phyloP scores from a whole-genome alignment of 352 stramenopile genomes.

The Pythium myriotylum region DNA sequence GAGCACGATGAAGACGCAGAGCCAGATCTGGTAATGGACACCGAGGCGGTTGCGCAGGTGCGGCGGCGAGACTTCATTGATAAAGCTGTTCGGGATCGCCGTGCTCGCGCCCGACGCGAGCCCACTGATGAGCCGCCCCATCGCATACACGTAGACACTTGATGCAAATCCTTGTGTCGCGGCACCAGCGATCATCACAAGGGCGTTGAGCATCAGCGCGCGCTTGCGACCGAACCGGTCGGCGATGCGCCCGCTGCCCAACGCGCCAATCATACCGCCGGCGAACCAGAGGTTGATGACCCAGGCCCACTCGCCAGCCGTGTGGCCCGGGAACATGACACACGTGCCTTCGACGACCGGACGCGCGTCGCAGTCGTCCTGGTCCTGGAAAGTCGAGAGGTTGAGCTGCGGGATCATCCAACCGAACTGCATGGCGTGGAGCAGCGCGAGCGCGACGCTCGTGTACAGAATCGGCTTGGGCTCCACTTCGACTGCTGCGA shows the following conservation, averaged over 20 bases:
- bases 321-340: constrained; percentile 46
- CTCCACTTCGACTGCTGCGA: neutral
- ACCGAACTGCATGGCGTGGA: constrained; percentile 60
- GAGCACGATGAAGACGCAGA: constrained; percentile 49
- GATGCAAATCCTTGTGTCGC: constrained; percentile 33
- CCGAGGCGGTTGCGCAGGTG: constrained; percentile 38
- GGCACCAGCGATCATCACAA: constrained; percentile 44
- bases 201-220: constrained; percentile 28
- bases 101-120: constrained; percentile 46
- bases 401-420: constrained; percentile 71
- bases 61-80: constrained; percentile 34
- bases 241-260: constrained; percentile 35
- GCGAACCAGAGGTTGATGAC: constrained; percentile 59
- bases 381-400: constrained; percentile 57
- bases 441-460: constrained; percentile 47
- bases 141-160: constrained; percentile 34
- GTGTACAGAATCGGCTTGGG: constrained; percentile 39
- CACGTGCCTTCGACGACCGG: constrained; percentile 37
- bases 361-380: constrained; percentile 41
- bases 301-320: constrained; percentile 50
- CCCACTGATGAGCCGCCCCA: constrained; percentile 48
- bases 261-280: constrained; percentile 53
- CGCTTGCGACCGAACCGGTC: constrained; percentile 52
- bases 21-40: constrained; percentile 41
- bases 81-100: constrained; percentile 27